A percentile compares a stretch with the other conserved stretches of the same genome.
phyloP scores from a whole-genome alignment of 306 rosid species.

The Cucumis cinereus region DNA sequence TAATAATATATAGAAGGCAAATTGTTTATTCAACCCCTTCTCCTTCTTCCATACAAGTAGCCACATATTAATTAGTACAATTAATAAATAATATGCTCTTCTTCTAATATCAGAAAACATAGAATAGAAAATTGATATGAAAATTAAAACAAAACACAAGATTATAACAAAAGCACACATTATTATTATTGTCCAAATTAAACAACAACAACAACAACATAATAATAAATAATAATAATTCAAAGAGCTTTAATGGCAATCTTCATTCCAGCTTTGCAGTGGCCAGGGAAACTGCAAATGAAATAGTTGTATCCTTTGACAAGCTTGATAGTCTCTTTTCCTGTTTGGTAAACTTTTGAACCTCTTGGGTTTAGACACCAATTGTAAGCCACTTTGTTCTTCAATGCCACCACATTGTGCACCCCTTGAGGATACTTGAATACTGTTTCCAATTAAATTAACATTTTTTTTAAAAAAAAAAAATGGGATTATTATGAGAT shows the following conservation, averaged over 20 bases:
- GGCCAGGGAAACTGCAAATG: not conserved
- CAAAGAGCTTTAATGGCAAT: not conserved
- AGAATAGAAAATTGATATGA: not conserved
- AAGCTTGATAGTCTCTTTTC: constrained; percentile 1
- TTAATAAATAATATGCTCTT: not conserved
- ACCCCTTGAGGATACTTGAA: not conserved
- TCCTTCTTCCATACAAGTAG: not conserved
- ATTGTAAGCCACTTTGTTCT: not conserved
- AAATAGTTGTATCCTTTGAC: not conserved
- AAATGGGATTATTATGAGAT: too few species aligned
- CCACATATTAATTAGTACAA: not conserved
- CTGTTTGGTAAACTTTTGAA: not conserved
- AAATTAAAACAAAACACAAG: not conserved
- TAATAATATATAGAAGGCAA: not conserved
- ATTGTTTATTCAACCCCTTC: not conserved
- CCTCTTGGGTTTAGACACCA: not conserved
- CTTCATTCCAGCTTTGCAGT: constrained; percentile 10
- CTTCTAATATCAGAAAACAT: not conserved
- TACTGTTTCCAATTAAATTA: not conserved
- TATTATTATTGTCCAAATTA: too few species aligned
- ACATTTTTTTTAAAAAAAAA: too few species aligned
- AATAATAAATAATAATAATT: too few species aligned
- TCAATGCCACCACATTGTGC: not conserved
- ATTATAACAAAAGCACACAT: not conserved
- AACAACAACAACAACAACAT: too few species aligned